These are phyloP conservation scores for Penicillium sp. DNA, from an alignment of 2,329 filamentous ascomycete species.

Conservation along the genomic window DNA sequence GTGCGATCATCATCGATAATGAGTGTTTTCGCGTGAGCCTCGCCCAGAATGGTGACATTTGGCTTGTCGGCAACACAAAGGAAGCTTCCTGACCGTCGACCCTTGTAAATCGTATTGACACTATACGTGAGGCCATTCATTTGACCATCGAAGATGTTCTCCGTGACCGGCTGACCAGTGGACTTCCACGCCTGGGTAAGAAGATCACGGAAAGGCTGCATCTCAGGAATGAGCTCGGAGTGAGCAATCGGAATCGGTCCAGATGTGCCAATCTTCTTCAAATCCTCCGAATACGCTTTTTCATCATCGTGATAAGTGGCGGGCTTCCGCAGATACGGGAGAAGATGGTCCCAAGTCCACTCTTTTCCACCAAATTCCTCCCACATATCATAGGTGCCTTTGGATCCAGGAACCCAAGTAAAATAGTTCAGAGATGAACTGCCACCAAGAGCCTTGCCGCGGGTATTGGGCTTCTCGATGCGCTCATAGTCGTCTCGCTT, in stretches of 20 bases:
- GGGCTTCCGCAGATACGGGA: constrained; percentile 57
- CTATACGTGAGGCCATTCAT: constrained; percentile 57
- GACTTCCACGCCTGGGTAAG: constrained; percentile 55
- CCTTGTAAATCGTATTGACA: constrained; percentile 59
- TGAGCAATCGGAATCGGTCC: constrained; percentile 59
- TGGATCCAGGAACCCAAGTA: constrained; percentile 62
- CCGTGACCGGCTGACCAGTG: constrained; percentile 52
- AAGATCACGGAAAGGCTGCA: constrained; percentile 48
- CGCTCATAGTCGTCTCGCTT: constrained; percentile 57
- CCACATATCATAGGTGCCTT: constrained; percentile 57
- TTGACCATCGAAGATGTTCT: constrained; percentile 58
- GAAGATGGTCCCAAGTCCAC: constrained; percentile 58
- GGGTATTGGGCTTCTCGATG: constrained; percentile 64
- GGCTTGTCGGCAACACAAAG: constrained; percentile 54
- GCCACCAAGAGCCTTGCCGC: constrained; percentile 61
- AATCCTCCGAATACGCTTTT: constrained; percentile 46
- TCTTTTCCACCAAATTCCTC: constrained; percentile 46
- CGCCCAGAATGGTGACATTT: constrained; percentile 56
- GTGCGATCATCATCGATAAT: constrained; percentile 52
- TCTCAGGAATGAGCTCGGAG: constrained; percentile 55
- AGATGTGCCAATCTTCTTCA: constrained; percentile 53
- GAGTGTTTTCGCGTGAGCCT: constrained; percentile 53
- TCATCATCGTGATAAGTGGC: constrained; percentile 59
- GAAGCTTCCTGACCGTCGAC: constrained; percentile 55
- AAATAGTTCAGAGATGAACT: constrained; percentile 63